A percentile compares a stretch with the other conserved stretches of the same genome.
These are phyloP conservation scores for Chrysoporthe cubensis DNA, from an alignment of 2,329 filamentous ascomycete species.

Conservation along the genomic window DNA sequence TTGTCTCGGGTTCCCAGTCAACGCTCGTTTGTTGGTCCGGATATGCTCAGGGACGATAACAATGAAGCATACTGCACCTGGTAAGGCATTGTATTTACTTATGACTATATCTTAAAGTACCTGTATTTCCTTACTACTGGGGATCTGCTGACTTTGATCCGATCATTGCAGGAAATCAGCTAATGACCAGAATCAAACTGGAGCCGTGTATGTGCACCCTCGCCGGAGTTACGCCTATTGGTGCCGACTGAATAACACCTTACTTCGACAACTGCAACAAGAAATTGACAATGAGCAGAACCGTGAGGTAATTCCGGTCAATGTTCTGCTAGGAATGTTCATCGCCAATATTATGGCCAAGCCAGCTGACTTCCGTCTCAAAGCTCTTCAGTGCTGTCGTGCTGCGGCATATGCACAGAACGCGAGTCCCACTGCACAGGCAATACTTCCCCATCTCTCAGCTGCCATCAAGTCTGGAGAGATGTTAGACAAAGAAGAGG, in stretches of 20 bases:
- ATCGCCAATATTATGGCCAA: background rate
- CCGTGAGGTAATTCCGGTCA: background rate
- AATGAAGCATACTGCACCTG: background rate
- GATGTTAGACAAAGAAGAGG: background rate
- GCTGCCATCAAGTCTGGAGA: background rate
- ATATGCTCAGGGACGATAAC: background rate
- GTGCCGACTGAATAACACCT: background rate
- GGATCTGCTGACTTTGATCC: background rate
- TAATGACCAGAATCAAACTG: background rate
- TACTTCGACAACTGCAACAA: background rate
- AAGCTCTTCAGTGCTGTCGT: background rate
- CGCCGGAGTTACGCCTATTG: background rate
- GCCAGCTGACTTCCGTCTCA: background rate
- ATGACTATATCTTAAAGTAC: background rate
- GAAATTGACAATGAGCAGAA: background rate
- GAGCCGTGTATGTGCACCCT: background rate
- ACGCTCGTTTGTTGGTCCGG: background rate
- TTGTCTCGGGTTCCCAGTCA: background rate
- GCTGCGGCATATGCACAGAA: background rate
- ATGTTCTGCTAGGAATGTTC: background rate
- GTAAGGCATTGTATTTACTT: background rate
- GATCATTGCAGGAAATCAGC: background rate
- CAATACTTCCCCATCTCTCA: background rate
- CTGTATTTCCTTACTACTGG: background rate
- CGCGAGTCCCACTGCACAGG: background rate